These are phyloP conservation scores for Pistacia integerrima DNA, from an alignment of 345 rosid genomes.

Conservation along the genomic window DNA sequence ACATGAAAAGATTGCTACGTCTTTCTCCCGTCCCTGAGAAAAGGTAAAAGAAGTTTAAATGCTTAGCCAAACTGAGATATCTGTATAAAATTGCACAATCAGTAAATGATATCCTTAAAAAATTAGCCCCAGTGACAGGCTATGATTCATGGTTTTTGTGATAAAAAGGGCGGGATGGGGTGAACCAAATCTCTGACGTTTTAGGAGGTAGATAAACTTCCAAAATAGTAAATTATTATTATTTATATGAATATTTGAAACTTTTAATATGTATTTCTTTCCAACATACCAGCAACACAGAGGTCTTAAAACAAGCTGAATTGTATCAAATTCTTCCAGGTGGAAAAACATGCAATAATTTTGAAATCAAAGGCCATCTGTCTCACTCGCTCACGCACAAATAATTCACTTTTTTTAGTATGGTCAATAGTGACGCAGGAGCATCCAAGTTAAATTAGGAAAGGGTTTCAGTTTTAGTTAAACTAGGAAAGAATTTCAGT, in stretches of 20 bases:
- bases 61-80: not conserved
- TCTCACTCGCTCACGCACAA: not conserved
- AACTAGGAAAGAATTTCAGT: too few relatives aligned
- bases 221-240: not conserved
- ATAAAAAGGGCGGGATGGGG: not conserved
- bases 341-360: not conserved
- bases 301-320: not conserved
- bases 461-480: too few relatives aligned
- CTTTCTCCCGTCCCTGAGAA: constrained; percentile 90
- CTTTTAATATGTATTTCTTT: not conserved
- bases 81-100: not conserved
- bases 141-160: too few relatives aligned
- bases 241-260: not conserved
- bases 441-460: too few relatives aligned
- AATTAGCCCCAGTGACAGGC: not conserved
- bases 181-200: not conserved
- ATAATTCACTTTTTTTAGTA: too few relatives aligned
- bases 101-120: not conserved
- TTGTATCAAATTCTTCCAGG: not conserved
- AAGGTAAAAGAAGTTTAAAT: constrained; percentile 6
- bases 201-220: not conserved
- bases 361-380: not conserved
- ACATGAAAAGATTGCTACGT: constrained; percentile 90
- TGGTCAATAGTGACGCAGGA: constrained; percentile 25
- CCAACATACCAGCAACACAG: too few relatives aligned